Evolutionary conservation across 768 basidiomycete species (phyloP).

Genomic region (Amanita inopinata): DNA sequence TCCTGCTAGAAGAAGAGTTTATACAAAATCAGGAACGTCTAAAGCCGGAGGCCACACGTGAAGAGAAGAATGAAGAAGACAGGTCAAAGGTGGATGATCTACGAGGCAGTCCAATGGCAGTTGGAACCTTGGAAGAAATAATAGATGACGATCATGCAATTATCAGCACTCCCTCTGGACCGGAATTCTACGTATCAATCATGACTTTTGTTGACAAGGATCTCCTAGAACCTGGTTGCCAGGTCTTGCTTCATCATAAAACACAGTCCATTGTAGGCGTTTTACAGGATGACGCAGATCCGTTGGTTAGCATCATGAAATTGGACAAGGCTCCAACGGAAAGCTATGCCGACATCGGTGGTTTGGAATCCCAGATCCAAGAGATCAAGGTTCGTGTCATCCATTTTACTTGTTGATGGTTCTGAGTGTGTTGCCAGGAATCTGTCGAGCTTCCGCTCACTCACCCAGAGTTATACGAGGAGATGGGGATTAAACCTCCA

Average conservation of each 20-base stretch:
- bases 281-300: constrained; percentile 89
- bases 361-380: constrained; percentile 93
- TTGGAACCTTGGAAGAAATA: constrained; percentile 95
- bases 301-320: constrained; percentile 97
- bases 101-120: constrained; percentile 94
- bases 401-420: not conserved
- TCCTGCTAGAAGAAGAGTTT: constrained; percentile 92
- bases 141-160: constrained; percentile 99
- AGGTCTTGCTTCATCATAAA: constrained; percentile 93
- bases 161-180: constrained; percentile 87
- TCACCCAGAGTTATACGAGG: constrained; percentile 97
- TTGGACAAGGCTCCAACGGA: constrained; percentile 98
- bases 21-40: constrained; percentile 86
- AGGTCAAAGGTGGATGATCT: constrained; percentile 88
- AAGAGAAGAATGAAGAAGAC: constrained; percentile 96
- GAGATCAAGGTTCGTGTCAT: constrained; percentile 77
- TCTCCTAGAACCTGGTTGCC: constrained; percentile 90
- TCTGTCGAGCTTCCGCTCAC: constrained; percentile 96
- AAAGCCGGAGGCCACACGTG: constrained; percentile 77
- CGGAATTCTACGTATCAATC: constrained; percentile 95
- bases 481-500: constrained; percentile 99
- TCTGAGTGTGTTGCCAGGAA: constrained; percentile 47
- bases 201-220: constrained; percentile 99
- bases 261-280: constrained; percentile 93
- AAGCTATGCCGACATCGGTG: constrained; percentile 97